Evolutionary conservation across 2,329 filamentous ascomycete genomes (phyloP).

Genomic region (Bertia moriformis): DNA sequence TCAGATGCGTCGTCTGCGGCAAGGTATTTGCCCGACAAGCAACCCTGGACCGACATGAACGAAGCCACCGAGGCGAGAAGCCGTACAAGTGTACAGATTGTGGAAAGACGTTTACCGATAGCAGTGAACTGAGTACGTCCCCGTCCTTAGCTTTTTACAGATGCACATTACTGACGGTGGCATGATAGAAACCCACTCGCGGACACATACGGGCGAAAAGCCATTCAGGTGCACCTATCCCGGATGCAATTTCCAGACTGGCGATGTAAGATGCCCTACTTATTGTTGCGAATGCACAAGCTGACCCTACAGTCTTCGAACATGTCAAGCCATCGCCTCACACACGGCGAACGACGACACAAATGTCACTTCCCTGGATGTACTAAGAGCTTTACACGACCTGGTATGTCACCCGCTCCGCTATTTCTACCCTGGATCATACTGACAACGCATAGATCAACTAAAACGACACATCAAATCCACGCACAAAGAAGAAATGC

Average conservation of each 20-base stretch:
- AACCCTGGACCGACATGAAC: constrained; percentile 23
- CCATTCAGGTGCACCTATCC: constrained; percentile 24
- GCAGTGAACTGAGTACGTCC: constrained; percentile 23
- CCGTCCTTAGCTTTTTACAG: neutral
- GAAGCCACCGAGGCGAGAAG: constrained; percentile 25
- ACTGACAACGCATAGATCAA: constrained; percentile 14
- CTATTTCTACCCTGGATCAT: too few relatives aligned
- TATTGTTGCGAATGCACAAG: neutral
- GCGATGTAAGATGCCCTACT: constrained; percentile 17
- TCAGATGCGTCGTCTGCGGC: constrained; percentile 21
- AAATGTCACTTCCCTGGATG: constrained; percentile 21
- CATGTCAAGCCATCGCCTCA: constrained; percentile 25
- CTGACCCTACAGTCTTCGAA: constrained; percentile 18
- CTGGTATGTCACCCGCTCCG: constrained; percentile 19
- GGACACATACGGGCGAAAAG: constrained; percentile 7
- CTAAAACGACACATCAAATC: constrained; percentile 20
- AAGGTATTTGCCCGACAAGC: constrained; percentile 24
- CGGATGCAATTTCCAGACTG: constrained; percentile 23
- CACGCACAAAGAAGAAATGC: constrained; percentile 15
- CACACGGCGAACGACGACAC: constrained; percentile 23
- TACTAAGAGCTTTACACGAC: constrained; percentile 24
- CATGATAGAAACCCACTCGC: constrained; percentile 1
- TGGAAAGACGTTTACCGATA: constrained; percentile 24
- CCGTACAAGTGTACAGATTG: constrained; percentile 22
- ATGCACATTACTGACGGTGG: constrained; percentile 10